phyloP scores from a whole-genome alignment of 306 rosid genomes.

The Prunus mongolica region DNA sequence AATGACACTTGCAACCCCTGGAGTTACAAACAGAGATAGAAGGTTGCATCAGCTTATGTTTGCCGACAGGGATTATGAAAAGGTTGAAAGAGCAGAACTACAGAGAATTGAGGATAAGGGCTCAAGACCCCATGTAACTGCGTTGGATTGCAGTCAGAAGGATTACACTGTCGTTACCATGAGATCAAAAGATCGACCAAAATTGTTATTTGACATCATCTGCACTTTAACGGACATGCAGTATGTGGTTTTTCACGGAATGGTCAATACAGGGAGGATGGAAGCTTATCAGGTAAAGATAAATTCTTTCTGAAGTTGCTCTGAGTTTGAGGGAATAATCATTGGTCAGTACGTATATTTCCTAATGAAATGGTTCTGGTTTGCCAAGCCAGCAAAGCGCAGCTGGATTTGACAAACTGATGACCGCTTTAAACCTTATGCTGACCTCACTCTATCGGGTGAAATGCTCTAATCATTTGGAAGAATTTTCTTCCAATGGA shows the following conservation, averaged over 20 bases:
- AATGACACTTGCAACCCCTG: constrained; percentile 68
- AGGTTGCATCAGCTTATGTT: constrained; percentile 95
- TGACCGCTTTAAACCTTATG: neutral
- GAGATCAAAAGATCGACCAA: constrained; percentile 85
- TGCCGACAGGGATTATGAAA: constrained; percentile 90
- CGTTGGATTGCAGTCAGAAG: constrained; percentile 66
- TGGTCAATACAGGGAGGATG: constrained; percentile 62
- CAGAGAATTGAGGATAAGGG: constrained; percentile 38
- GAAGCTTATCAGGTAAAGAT: constrained; percentile 79
- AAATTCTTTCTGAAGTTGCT: neutral
- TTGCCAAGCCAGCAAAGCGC: neutral
- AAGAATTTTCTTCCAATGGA: neutral
- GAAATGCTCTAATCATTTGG: neutral
- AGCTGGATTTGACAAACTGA: neutral
- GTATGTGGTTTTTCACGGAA: constrained; percentile 86
- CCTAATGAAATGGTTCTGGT: neutral
- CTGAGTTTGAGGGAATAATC: neutral
- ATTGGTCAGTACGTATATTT: neutral
- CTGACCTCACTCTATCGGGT: neutral
- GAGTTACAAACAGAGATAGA: constrained; percentile 72
- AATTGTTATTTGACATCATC: constrained; percentile 80
- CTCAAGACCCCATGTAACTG: constrained; percentile 63
- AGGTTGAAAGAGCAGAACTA: constrained; percentile 43
- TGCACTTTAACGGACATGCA: constrained; percentile 98
- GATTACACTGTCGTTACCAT: constrained; percentile 78